These are phyloP conservation scores for Neurospora pannonica DNA, from an alignment of 495 filamentous ascomycete species.

Conservation along the genomic window DNA sequence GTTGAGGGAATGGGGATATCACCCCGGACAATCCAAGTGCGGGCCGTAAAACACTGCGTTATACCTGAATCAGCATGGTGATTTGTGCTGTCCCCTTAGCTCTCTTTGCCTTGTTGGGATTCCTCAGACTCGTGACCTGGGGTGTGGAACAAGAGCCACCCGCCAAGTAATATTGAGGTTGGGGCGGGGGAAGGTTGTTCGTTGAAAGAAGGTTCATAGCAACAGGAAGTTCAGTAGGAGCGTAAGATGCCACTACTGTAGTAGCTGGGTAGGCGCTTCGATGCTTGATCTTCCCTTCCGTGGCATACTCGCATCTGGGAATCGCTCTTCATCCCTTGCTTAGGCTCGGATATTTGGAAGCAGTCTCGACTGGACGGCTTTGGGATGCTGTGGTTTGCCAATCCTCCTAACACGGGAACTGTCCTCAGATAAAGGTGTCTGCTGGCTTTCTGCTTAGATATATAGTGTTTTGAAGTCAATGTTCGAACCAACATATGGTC, in stretches of 20 bases:
- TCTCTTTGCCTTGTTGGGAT: background rate
- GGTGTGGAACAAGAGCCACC: background rate
- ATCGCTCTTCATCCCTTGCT: background rate
- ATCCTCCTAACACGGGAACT: background rate
- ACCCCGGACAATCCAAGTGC: background rate
- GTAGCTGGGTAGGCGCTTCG: background rate
- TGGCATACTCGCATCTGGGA: background rate
- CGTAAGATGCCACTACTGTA: background rate
- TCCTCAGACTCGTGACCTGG: background rate
- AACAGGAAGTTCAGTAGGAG: background rate
- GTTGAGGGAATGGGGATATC: background rate
- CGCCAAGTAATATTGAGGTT: background rate
- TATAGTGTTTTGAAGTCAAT: background rate
- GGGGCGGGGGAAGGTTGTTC: background rate
- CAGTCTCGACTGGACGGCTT: background rate
- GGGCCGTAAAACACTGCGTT: background rate
- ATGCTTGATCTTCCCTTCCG: background rate
- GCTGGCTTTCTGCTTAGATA: background rate
- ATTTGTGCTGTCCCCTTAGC: no score
- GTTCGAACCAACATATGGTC: background rate
- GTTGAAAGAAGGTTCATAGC: background rate
- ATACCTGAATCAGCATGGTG: background rate
- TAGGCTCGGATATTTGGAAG: background rate
- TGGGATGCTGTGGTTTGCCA: background rate
- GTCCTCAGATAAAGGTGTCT: background rate